phyloP scores from a whole-genome alignment of 2,329 filamentous ascomycete species.

The Verticillium zaregamsianum region DNA sequence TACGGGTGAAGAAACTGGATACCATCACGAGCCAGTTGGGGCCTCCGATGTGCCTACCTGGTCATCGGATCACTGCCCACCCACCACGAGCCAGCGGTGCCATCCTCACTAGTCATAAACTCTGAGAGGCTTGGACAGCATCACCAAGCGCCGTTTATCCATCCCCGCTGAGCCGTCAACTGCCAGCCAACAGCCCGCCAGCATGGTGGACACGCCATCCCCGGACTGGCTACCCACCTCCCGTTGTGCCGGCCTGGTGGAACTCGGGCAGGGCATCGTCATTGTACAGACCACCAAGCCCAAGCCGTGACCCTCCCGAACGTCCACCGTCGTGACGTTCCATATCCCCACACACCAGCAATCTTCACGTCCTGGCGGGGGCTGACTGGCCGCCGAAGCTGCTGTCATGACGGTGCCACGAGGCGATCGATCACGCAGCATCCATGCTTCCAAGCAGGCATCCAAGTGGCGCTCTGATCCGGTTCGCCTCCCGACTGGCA shows the following conservation, averaged over 20 bases:
- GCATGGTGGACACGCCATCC: constrained; percentile 4
- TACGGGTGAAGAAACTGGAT: background rate
- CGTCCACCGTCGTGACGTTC: constrained; percentile 12
- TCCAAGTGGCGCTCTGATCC: background rate
- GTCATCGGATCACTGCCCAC: background rate
- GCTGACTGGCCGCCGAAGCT: constrained; percentile 1
- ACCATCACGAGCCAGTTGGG: background rate
- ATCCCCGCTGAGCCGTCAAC: background rate
- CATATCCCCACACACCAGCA: constrained; percentile 11
- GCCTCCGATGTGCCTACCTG: background rate
- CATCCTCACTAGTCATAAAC: background rate
- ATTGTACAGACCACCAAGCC: background rate
- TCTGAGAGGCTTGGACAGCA: background rate
- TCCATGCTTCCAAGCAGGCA: background rate
- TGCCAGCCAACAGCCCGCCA: constrained; percentile 4
- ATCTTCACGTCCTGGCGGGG: constrained; percentile 7
- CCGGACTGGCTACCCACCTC: background rate
- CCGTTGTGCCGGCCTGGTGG: background rate
- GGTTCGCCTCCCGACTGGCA: background rate
- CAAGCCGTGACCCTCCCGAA: background rate
- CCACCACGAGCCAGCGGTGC: background rate
- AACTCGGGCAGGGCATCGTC: background rate
- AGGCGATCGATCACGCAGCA: background rate
- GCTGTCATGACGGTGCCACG: constrained; percentile 12
- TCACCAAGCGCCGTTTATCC: background rate